Percentiles rank a stretch among this genome's conserved stretches.
Evolutionary conservation across 331 rosid species (phyloP).

Genomic region (Dryas integrifolia): DNA sequence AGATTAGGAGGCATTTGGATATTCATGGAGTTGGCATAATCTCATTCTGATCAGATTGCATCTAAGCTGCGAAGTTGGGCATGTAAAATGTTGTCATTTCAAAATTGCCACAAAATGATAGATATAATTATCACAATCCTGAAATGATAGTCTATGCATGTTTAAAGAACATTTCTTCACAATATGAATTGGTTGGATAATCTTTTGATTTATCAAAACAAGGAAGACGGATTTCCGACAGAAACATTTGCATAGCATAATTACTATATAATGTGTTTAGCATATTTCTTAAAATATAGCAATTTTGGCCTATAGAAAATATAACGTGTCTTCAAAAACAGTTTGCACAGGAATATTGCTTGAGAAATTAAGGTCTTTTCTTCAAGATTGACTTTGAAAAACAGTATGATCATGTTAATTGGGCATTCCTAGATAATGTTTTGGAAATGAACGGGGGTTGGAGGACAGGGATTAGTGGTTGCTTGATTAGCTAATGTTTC

Average conservation of each 20-base stretch:
- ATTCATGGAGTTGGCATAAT: background rate
- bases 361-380: no score
- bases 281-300: no score
- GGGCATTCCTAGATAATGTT: no score
- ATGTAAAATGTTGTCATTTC: background rate
- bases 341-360: no score
- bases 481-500: no score
- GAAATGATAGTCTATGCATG: background rate
- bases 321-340: no score
- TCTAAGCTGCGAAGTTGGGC: background rate
- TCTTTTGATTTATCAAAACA: background rate
- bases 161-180: background rate
- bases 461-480: no score
- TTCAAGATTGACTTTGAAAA: no score
- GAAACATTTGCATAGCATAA: background rate
- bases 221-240: background rate
- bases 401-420: no score
- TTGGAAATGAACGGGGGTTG: no score
- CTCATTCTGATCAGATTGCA: background rate
- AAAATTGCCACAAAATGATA: background rate
- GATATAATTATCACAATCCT: background rate
- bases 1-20: background rate
- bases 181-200: background rate
- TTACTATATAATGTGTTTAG: no score
- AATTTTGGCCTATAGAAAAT: no score